Evolutionary conservation across 345 rosid genomes (phyloP).

Genomic region (Hibiscus mutabilis): DNA sequence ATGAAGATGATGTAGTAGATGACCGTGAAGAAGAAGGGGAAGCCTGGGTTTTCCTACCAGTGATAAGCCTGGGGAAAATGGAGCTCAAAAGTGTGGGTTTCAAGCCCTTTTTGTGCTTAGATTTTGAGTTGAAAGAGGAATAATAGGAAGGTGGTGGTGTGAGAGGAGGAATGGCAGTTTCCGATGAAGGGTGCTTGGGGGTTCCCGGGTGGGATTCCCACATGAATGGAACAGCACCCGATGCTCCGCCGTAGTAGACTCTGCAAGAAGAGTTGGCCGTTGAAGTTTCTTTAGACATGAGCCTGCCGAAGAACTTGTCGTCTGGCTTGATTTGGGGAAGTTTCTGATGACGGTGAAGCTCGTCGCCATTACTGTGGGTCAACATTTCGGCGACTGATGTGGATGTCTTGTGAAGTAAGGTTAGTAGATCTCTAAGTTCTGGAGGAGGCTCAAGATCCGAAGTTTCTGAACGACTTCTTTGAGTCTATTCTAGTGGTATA

Average conservation of each 20-base stretch:
- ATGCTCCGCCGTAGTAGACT: slow-evolving; percentile 58
- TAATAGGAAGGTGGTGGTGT: slow-evolving; percentile 53
- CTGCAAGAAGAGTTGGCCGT: slow-evolving; percentile 58
- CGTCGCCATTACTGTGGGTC: not conserved
- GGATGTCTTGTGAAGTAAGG: not conserved
- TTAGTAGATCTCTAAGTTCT: slow-evolving; percentile 1
- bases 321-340: slow-evolving; percentile 33
- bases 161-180: slow-evolving; percentile 34
- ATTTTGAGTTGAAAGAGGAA: slow-evolving; percentile 23
- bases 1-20: slow-evolving; percentile 29
- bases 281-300: slow-evolving; percentile 57
- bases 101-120: slow-evolving; percentile 15
- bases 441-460: slow-evolving; percentile 22
- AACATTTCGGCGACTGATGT: slow-evolving; percentile 17
- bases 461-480: too few species aligned
- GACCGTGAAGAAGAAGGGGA: slow-evolving; percentile 40
- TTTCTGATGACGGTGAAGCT: slow-evolving; percentile 5
- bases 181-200: slow-evolving; percentile 42
- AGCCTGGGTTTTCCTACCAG: slow-evolving; percentile 20
- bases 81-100: slow-evolving; percentile 18
- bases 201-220: slow-evolving; percentile 92
- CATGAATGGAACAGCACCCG: slow-evolving; percentile 54
- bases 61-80: slow-evolving; percentile 11
- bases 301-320: slow-evolving; percentile 44
- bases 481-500: too few species aligned